Evolutionary conservation across 2,329 filamentous ascomycete genomes (phyloP), one percentile per base, ranked within the genome.

Genomic region (Alternaria tenuissima): DNA sequence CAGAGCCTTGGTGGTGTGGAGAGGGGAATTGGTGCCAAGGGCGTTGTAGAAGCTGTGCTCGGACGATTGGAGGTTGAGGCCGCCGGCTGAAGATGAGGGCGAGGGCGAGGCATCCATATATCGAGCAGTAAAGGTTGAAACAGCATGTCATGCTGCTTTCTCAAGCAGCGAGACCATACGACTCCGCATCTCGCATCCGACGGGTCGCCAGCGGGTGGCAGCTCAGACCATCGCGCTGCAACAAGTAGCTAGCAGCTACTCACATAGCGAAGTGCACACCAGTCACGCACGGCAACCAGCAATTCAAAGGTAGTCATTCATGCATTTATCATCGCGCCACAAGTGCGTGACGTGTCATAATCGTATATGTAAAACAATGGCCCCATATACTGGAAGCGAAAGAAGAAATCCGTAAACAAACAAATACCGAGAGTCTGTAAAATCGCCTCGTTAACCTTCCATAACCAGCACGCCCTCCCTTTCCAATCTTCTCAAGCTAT

Each of bases 1-100:
- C 84, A 87, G 16, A 82, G 85, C 1, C 82, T 84, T 20, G 88
- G 87, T 26, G 86, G 63, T 26, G 67, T 77, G 30, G 65, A 73
- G 28, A 70, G 55, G 30, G 74, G 73, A 1, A 58, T 69, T 7
- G 75, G 74, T 5, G 72, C 75, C 0, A 76, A 75, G 60, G 75
- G 71, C 1, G 57, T 76, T 7, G 75, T 78, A 7, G 69, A 75
- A 52, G 64, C 69, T 6, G 73, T 78, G 20, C 52, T 78, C 46
- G 67, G 53, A 5, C 61, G 75, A 28, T 41, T 77, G 32, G 71
- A 72, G 20, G 46, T 73, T n/a, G 75, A 73, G 20, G 69, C 62
- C 5, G 64, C 58, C 8, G 69, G 64, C 3, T 72, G 67, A 68
- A 49, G 38, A 18, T 7, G 16, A 43, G n/a, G 18, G 32, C 18